phyloP scores from a whole-genome alignment of 345 rosid species.

The Eucalyptus decipiens region DNA sequence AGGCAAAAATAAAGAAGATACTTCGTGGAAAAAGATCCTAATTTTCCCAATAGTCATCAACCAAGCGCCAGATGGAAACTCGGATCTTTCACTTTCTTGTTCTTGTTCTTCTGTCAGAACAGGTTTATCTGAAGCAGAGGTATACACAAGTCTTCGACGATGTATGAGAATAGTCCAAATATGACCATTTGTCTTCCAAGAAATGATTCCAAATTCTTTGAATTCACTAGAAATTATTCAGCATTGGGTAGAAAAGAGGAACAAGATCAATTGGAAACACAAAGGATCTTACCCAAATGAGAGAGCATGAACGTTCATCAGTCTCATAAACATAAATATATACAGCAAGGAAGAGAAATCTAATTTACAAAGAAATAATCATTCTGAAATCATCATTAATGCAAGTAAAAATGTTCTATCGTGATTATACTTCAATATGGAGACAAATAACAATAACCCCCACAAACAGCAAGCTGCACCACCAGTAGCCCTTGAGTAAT shows the following conservation, averaged over 20 bases:
- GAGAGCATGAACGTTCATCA: background rate
- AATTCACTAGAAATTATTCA: background rate
- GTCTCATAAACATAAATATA: no score
- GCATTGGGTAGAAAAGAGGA: background rate
- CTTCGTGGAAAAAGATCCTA: background rate
- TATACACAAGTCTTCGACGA: background rate
- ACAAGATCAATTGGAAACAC: background rate
- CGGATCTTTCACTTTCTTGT: background rate
- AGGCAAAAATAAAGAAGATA: background rate
- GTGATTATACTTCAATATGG: background rate
- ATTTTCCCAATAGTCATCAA: background rate
- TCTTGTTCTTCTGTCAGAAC: background rate
- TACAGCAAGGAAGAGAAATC: background rate
- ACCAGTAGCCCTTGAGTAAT: background rate
- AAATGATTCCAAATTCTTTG: background rate
- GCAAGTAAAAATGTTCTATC: background rate
- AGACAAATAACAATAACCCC: background rate
- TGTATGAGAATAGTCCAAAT: background rate
- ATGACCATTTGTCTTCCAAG: background rate
- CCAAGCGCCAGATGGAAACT: background rate
- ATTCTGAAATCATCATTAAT: background rate
- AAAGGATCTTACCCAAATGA: background rate
- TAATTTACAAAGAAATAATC: background rate
- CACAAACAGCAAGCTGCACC: background rate
- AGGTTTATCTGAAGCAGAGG: background rate